Conservation (phyloP, 1,139 yeast species). For the Maudiozyma humilis region DNA sequence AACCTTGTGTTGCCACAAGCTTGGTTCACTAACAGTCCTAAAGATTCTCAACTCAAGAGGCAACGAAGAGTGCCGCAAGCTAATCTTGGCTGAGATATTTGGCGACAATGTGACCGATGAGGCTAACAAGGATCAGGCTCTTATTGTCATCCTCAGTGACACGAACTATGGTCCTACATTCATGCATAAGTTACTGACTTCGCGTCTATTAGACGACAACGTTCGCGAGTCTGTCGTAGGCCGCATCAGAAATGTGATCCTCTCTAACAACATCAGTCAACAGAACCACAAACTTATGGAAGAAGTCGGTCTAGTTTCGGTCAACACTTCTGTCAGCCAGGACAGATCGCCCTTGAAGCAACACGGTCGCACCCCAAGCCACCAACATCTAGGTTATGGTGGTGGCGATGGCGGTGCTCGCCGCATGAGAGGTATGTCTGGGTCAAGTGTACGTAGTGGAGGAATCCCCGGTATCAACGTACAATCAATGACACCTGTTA, state of each 20-base stretch:
- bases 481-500: slow-evolving; percentile 6
- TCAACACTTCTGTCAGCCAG: slow-evolving; percentile 9
- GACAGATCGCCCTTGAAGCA: slow-evolving; percentile 6
- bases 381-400: background rate
- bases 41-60: slow-evolving; percentile 67
- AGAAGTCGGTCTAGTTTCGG: slow-evolving; percentile 66
- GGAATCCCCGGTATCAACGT: slow-evolving; percentile 10
- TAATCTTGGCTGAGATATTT: slow-evolving; percentile 49
- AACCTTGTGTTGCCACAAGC: slow-evolving; percentile 68
- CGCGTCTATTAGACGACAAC: slow-evolving; percentile 49
- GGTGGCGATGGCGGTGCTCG: slow-evolving; percentile 2
- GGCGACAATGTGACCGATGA: slow-evolving; percentile 17
- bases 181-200: slow-evolving; percentile 65
- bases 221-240: slow-evolving; percentile 49
- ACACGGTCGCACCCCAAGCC: background rate
- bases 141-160: slow-evolving; percentile 43
- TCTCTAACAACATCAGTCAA: slow-evolving; percentile 55
- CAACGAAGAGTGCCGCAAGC: slow-evolving; percentile 53
- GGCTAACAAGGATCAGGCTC: slow-evolving; percentile 33
- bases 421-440: slow-evolving; percentile 23
- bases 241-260: slow-evolving; percentile 53
- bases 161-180: slow-evolving; percentile 72
- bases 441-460: slow-evolving; percentile 23
- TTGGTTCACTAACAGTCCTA: slow-evolving; percentile 76
- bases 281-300: slow-evolving; percentile 79